phyloP scores from a whole-genome alignment of 1,139 yeast species.

The Magnusiomyces sp. region DNA sequence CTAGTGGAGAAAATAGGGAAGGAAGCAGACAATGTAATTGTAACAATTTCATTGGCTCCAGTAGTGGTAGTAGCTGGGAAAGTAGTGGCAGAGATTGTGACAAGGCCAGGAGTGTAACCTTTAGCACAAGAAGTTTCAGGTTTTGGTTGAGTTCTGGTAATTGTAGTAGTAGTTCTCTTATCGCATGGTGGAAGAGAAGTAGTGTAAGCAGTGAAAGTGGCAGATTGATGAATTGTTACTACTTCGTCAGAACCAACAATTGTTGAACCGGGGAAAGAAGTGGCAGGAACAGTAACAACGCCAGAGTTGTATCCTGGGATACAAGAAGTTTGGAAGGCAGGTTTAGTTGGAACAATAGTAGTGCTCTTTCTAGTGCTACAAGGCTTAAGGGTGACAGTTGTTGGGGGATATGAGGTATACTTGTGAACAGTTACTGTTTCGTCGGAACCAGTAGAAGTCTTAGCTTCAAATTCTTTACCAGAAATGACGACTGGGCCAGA shows the following conservation, averaged over 20 bases:
- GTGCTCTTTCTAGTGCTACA: too few relatives aligned
- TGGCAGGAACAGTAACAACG: constrained; percentile 15
- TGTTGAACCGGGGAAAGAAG: constrained; percentile 17
- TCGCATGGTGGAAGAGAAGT: too few relatives aligned
- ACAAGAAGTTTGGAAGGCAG: not conserved
- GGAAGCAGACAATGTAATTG: too few relatives aligned
- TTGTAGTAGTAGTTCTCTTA: constrained; percentile 2
- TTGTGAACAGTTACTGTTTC: too few relatives aligned
- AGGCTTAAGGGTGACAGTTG: too few relatives aligned
- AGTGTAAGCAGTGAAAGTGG: too few relatives aligned
- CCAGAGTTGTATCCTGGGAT: not conserved
- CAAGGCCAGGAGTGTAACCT: constrained; percentile 10
- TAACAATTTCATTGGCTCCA: not conserved
- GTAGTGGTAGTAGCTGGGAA: constrained; percentile 9
- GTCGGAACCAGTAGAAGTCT: too few relatives aligned
- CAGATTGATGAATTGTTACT: not conserved
- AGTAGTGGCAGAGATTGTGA: constrained; percentile 3
- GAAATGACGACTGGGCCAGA: too few relatives aligned
- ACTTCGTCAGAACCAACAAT: constrained; percentile 10
- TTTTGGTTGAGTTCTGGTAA: constrained; percentile 6
- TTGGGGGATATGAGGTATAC: too few relatives aligned
- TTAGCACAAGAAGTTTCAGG: constrained; percentile 11
- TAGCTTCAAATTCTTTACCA: too few relatives aligned
- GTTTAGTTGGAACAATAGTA: too few relatives aligned
- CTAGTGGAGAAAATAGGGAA: too few relatives aligned